Percentiles rank a stretch among this genome's conserved stretches.
These are phyloP conservation scores for Jatropha curcas DNA, from an alignment of 345 rosid species.

Conservation along the genomic window DNA sequence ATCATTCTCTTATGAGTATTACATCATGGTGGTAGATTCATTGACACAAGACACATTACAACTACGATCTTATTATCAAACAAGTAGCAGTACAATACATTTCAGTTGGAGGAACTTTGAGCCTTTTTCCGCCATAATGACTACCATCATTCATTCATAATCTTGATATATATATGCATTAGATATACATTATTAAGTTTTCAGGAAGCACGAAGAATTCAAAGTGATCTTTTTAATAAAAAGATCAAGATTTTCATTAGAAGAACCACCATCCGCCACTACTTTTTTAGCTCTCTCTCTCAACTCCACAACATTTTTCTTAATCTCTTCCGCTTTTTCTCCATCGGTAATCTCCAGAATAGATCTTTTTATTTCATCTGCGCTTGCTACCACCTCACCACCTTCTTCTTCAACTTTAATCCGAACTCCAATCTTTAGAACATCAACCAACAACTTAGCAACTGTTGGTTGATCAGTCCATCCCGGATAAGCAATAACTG, in stretches of 20 bases:
- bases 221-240: conserved; percentile 40
- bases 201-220: no score
- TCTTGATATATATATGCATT: no score
- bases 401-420: conserved; percentile 33
- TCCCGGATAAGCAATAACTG: conserved; percentile 49
- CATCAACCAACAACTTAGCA: conserved; percentile 47
- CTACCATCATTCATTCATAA: no score
- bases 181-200: no score
- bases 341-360: conserved; percentile 40
- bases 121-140: no score
- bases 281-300: conserved; percentile 39
- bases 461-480: conserved; percentile 50
- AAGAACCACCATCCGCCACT: conserved; percentile 44
- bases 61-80: no score
- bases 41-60: no score
- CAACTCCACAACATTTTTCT: conserved; percentile 41
- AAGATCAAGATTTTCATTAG: conserved; percentile 33
- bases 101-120: no score
- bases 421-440: conserved; percentile 46
- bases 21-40: no score
- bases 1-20: no score
- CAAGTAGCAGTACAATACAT: no score
- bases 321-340: conserved; percentile 27
- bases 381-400: conserved; percentile 20
- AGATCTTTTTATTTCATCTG: conserved; percentile 45